Base-by-base conservation (phyloP, 116 monocot genomes). In the Trichopus zeylanicus region DNA sequence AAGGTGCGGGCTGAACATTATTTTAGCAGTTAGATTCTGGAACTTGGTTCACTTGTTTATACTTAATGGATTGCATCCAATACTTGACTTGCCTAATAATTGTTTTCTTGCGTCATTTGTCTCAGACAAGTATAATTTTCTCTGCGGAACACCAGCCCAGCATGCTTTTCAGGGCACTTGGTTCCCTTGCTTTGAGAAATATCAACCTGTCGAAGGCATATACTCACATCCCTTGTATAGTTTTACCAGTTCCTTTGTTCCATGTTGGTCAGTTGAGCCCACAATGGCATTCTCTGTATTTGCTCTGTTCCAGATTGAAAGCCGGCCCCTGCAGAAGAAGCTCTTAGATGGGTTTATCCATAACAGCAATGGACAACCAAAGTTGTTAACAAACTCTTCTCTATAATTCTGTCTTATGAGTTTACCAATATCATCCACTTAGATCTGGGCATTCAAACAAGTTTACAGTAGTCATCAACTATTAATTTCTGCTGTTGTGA, bases 101-200 rank as follows among this genome's bases (percentile, higher is more conserved):
- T n/a, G n/a, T n/a, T n/a, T n/a, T n/a, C n/a, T n/a, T n/a, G n/a
- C n/a, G n/a, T n/a, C n/a, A 42, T 42, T 21, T 52, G 10, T 62
- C 35, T 31, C 62, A 97, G 91, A 91, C 97, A 37, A 97, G 97
- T 72, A 87, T 97, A 76, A 91, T 91, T 30, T 91, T 97, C 66
- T 87, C 84, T 68, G 73, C 91, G 29, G 97, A 97, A 78, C 87
- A 97, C 68, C 87, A 91, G 4, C 91, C 97, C 48, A 91, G 91
- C 52, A 61, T 74, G 38, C 91, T 97, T 63, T 91, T 91, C 60
- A 97, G 91, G 67, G 87, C 97, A 60, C 77, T 97, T 51, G 91
- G 85, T 57, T 91, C 91, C 33, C 91, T 97, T 75, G 83, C 95
- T 48, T 63, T 84, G 87, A 74, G 97, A 72, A 66, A 77, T 3